A percentile compares a stretch with the other conserved stretches of the same genome.
These are phyloP conservation scores for Penicillium frequentans DNA, from an alignment of 2,329 filamentous ascomycete species.

Conservation along the genomic window DNA sequence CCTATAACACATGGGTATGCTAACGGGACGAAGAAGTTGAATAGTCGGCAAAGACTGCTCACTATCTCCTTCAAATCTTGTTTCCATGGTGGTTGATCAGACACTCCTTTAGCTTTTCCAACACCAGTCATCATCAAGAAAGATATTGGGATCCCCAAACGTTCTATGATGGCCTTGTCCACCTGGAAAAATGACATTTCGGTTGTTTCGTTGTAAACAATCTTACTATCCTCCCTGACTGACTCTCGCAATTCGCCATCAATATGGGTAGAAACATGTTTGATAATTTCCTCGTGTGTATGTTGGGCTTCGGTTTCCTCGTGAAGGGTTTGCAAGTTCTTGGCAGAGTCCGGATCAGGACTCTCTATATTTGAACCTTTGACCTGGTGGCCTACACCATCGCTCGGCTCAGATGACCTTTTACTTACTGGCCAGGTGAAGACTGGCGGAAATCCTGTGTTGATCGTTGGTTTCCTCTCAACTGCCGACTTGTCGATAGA, in stretches of 20 bases:
- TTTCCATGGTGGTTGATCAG: not conserved
- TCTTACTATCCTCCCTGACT: no score
- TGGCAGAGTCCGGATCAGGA: not conserved
- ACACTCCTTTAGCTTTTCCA: not conserved
- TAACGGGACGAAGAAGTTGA: not conserved
- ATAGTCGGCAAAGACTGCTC: not conserved
- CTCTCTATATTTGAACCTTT: not conserved
- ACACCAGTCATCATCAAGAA: not conserved
- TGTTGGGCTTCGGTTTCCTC: not conserved
- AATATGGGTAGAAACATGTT: not conserved
- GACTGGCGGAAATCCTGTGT: not conserved
- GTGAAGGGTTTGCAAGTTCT: not conserved
- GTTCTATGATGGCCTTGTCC: not conserved
- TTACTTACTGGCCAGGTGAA: not conserved
- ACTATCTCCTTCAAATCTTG: not conserved
- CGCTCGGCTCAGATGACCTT: not conserved
- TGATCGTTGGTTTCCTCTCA: not conserved
- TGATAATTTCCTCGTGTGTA: not conserved
- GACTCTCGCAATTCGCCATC: not conserved
- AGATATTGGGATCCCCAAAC: not conserved
- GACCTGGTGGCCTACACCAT: not conserved
- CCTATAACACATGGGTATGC: not conserved
- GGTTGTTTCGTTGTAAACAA: not conserved
- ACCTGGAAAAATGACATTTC: not conserved
- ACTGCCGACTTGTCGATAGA: not conserved